Evolutionary conservation across 2,329 filamentous ascomycete genomes (phyloP), one percentile per base, ranked within the genome.

Genomic region (Talaromyces sp.): DNA sequence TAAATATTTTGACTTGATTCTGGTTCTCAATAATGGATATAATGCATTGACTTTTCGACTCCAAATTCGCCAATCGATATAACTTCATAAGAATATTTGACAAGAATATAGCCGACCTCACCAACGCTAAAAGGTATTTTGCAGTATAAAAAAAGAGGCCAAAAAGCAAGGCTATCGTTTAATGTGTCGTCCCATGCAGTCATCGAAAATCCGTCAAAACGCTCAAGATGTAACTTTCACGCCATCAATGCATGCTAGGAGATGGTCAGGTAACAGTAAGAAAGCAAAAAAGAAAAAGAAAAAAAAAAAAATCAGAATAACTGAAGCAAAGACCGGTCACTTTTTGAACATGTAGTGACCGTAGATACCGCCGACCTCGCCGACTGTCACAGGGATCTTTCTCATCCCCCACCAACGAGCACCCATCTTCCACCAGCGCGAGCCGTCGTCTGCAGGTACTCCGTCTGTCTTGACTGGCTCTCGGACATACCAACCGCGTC

Each of bases 381-480:
- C 80, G 39, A 80, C 75, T 15, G 80, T 81, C 64, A 85, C 80
- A 2, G 83, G 82, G 28, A 84, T 75, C 72, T 86, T 95, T 65
- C 89, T 84, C 86, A 92, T 92, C 42, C 91, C 91, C 91, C 91
- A 93, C 78, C 87, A 90, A 68, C 86, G 85, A 55, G 90, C 90
- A 33, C 91, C 91, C 88, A 92, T 89, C 80, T 95, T 95, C 91
- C 91, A 95, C 69, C 79, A 77, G 33, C 87, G 80, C 54, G 78
- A 74, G 1, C 86, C 86, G 66, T 87, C 83, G 70, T 89, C 85
- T 1, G 68, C 57, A 32, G 62, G 63, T 59, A 66, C 66, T 56
- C 66, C 65, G 32, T 51, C 52, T 17, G 71, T 79, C 67, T 65
- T 73, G 4, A 69, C 65, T 4, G 76, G 77, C 59, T 78, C 76